These are phyloP conservation scores for Corchorus capsularis DNA, from an alignment of 345 rosid genomes.

Conservation along the genomic window DNA sequence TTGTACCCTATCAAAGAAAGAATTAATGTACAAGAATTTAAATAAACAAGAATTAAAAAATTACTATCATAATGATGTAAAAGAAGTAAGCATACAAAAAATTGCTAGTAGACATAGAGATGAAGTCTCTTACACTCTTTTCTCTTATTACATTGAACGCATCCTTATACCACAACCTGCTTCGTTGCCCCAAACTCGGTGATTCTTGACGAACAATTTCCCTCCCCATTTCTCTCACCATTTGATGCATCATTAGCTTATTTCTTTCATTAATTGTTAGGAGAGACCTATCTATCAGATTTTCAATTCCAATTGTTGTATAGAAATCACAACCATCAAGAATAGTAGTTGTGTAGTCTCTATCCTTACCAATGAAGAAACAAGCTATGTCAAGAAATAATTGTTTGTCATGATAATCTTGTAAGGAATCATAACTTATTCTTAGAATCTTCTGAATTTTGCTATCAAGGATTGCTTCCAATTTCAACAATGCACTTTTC, in stretches of 20 bases:
- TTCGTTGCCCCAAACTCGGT: conserved; percentile 24
- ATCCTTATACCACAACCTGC: conserved; percentile 29
- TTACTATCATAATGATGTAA: too few species aligned
- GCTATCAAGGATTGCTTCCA: background rate
- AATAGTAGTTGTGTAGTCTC: conserved; percentile 23
- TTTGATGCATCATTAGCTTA: conserved; percentile 27
- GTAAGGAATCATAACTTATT: conserved; percentile 23
- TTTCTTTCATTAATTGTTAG: background rate
- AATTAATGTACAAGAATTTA: background rate
- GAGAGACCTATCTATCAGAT: conserved; percentile 18
- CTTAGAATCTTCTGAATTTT: conserved; percentile 21
- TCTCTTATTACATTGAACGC: conserved; percentile 19
- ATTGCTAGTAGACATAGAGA: background rate
- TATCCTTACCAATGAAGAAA: conserved; percentile 27
- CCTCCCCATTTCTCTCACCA: conserved; percentile 32
- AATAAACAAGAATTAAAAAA: background rate
- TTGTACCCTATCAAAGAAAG: conserved; percentile 15
- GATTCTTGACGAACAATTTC: conserved; percentile 34
- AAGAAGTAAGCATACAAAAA: too few species aligned
- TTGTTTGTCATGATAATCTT: conserved; percentile 20
- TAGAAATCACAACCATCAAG: conserved; percentile 24
- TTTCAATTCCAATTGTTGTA: conserved; percentile 16
- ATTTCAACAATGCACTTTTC: conserved; percentile 30
- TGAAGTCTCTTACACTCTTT: conserved; percentile 21
- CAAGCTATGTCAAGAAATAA: conserved; percentile 37